A percentile compares a stretch with the other conserved stretches of the same genome.
phyloP scores from a whole-genome alignment of 225 moss, liverwort and hornwort species.

The Antitrichia curtipendula region DNA sequence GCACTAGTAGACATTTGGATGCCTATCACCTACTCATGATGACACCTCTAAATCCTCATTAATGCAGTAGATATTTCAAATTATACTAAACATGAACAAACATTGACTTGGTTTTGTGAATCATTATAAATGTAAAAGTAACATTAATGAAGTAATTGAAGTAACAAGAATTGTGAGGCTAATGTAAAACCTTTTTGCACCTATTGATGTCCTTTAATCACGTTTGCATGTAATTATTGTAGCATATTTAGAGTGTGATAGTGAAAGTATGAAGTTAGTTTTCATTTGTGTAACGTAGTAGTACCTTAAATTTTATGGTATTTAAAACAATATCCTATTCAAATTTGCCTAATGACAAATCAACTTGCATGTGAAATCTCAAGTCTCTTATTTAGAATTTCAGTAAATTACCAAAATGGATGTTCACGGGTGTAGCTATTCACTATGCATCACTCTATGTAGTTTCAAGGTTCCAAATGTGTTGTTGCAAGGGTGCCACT shows the following conservation, averaged over 20 bases:
- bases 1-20: too few species aligned
- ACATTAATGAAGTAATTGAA: not conserved
- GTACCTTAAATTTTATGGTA: accelerated
- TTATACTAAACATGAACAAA: too few species aligned
- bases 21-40: too few species aligned
- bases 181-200: not conserved
- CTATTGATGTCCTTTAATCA: not conserved
- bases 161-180: not conserved
- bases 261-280: not conserved
- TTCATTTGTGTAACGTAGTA: not conserved
- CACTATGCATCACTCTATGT: not conserved
- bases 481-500: not conserved
- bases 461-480: not conserved
- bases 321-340: not conserved
- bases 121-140: not conserved
- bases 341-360: not conserved
- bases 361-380: not conserved
- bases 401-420: not conserved
- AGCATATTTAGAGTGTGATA: not conserved
- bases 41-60: too few species aligned
- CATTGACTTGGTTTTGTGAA: too few species aligned
- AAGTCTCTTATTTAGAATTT: not conserved
- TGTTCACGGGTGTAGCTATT: not conserved
- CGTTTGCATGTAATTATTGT: not conserved
- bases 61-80: too few species aligned